Base-by-base conservation (phyloP, 2,329 filamentous ascomycete species). In the Epichloe glyceriae region DNA sequence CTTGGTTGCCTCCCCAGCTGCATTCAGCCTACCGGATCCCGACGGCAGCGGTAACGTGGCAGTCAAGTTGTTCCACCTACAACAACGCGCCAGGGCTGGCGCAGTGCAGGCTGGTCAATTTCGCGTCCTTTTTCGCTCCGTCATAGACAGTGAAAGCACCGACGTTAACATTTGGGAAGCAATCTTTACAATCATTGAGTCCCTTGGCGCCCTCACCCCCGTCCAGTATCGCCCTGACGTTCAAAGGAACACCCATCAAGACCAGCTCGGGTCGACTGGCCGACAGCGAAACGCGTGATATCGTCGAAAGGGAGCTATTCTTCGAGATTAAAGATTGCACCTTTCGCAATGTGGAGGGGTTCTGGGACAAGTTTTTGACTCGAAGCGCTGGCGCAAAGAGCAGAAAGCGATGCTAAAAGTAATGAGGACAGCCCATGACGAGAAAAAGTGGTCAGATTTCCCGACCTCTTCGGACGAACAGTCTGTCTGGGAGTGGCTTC, bases 311-410 rank as follows among this genome's bases (percentile, higher is more conserved):
- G 19, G 50, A 55, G 34, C 54, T 55, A 30, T 54, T 55, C 37
- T 3, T 39, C 3, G 52, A 55, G 45, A 53, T 55, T 1, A 55
- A 50, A 38, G 6, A 47, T 14, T 53, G 54, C 47, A 47, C 47
- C 50, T 55, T 54, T 52, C 53, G 55, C 37, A 52, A 50, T 47
- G 53, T 57, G 8, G 11, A 34, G 10, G 54, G 55, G 15, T 57
- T 57, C 44, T 52, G 14, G 1, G 49, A 55, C 34, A 55, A 53
- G 48, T 53, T 54, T 57, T 57, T 20, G 30, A 55, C 49, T 20
- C 54, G 5, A 47, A 53, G 34, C 46, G 4, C 47, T 53, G 52
- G 55, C 26, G 46, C 42, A 39, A 41, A 47, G 47, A 53, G 40
- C 52, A 54, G 45, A 51, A 50, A 45, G 4, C 0, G 17, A 52